Evolutionary conservation across 225 moss, liverwort and hornwort species (phyloP).

Genomic region (Asterella californica): DNA sequence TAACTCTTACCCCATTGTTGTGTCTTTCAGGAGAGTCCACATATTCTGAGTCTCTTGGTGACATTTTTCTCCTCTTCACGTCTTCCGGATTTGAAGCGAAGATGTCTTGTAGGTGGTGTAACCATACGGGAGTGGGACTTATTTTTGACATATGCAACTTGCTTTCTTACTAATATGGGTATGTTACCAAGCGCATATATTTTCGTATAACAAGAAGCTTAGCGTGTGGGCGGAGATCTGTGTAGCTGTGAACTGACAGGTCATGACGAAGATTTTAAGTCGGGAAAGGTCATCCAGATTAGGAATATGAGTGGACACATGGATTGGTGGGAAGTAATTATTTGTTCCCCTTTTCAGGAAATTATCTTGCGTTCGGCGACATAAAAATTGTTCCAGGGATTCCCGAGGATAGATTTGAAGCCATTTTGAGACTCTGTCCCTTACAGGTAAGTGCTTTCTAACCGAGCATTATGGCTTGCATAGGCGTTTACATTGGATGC

Average conservation of each 20-base stretch:
- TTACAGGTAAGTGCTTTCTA: conserved; percentile 34
- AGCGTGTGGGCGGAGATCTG: too few species aligned
- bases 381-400: conserved; percentile 52
- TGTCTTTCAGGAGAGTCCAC: conserved; percentile 33
- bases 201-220: too few species aligned
- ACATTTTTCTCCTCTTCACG: conserved; percentile 24
- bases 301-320: too few species aligned
- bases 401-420: conserved; percentile 37
- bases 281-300: too few species aligned
- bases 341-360: conserved; percentile 15
- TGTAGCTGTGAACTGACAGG: too few species aligned
- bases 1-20: neutral
- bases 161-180: conserved; percentile 33
- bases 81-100: conserved; percentile 18
- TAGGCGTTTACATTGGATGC: too few species aligned
- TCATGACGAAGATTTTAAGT: too few species aligned
- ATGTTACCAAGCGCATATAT: too few species aligned
- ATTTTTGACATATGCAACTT: conserved; percentile 22
- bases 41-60: conserved; percentile 27
- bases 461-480: neutral
- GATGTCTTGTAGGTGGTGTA: conserved; percentile 17
- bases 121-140: conserved; percentile 26
- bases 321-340: too few species aligned
- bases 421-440: conserved; percentile 46
- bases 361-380: conserved; percentile 35